These are phyloP conservation scores for Chlamydomonas sp. DNA, from an alignment of 139 green algal species.

Conservation along the genomic window DNA sequence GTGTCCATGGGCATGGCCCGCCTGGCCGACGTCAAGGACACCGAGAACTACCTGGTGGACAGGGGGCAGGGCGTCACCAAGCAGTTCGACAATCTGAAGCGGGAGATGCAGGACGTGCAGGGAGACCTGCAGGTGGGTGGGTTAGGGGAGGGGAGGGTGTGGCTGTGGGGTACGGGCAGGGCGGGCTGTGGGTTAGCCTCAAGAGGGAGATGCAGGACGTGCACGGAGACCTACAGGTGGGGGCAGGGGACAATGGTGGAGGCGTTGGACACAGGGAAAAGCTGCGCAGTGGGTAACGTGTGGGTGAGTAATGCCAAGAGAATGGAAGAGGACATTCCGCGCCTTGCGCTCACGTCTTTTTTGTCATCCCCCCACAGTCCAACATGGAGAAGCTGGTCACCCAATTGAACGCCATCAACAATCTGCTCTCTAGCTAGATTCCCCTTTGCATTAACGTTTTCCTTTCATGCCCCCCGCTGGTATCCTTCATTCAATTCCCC, in stretches of 20 bases:
- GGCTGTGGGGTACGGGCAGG: neutral
- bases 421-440: neutral
- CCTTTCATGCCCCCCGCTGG: neutral
- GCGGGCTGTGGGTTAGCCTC: conserved; percentile 18
- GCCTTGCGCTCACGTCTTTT: neutral
- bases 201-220: conserved; percentile 21
- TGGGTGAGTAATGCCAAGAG: too few relatives aligned
- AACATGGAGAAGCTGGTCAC: conserved; percentile 35
- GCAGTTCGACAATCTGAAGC: conserved; percentile 23
- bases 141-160: neutral
- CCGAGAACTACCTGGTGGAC: conserved; percentile 41
- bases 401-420: neutral
- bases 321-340: neutral
- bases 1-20: conserved; percentile 37
- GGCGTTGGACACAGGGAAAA: too few relatives aligned
- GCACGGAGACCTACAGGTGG: conserved; percentile 26
- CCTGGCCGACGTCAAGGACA: conserved; percentile 33
- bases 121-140: conserved; percentile 22
- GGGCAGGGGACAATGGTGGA: neutral
- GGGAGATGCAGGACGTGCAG: conserved; percentile 30
- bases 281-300: too few relatives aligned
- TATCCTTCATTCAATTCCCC: neutral
- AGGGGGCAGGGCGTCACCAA: neutral
- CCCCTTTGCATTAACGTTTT: neutral
- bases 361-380: neutral